Conservation (phyloP, 2,329 filamentous ascomycete species). For the Claviceps sp. region DNA sequence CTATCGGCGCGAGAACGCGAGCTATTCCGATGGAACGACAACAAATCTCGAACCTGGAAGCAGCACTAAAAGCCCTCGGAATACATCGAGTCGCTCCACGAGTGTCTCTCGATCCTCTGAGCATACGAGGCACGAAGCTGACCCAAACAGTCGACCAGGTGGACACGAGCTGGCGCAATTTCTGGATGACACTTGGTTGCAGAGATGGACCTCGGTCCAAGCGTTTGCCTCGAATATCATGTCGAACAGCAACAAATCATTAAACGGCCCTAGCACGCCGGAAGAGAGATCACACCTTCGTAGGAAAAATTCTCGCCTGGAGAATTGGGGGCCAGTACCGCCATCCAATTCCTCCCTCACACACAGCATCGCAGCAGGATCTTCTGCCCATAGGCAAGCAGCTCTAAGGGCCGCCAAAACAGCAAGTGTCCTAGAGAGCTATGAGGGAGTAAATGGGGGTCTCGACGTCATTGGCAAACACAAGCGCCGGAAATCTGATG, state of each 20-base stretch:
- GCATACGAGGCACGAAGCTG: conserved; percentile 6
- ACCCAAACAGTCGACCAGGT: conserved; percentile 18
- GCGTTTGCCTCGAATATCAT: conserved; percentile 35
- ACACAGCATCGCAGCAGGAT: conserved; percentile 40
- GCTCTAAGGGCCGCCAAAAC: conserved; percentile 42
- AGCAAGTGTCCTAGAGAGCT: conserved; percentile 46
- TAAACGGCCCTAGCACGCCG: not conserved
- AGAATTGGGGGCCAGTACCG: conserved; percentile 38
- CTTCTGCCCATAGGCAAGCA: conserved; percentile 37
- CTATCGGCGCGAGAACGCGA: conserved; percentile 27
- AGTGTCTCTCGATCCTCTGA: not conserved
- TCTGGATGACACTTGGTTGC: conserved; percentile 36
- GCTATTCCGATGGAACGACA: conserved; percentile 15
- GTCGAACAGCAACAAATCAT: conserved; percentile 14
- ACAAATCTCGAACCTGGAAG: not conserved
- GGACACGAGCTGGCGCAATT: conserved; percentile 26
- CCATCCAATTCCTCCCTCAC: conserved; percentile 24
- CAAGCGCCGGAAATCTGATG: conserved; percentile 59
- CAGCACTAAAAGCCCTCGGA: not conserved
- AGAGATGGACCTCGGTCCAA: conserved; percentile 42
- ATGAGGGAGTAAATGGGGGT: conserved; percentile 45
- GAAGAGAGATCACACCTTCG: not conserved
- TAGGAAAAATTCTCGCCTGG: conserved; percentile 10
- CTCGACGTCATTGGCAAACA: conserved; percentile 40
- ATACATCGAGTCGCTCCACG: not conserved